phyloP scores from a whole-genome alignment of 1,284 basidiomycete genomes.

The Melanopsichium pennsylvanicum region DNA sequence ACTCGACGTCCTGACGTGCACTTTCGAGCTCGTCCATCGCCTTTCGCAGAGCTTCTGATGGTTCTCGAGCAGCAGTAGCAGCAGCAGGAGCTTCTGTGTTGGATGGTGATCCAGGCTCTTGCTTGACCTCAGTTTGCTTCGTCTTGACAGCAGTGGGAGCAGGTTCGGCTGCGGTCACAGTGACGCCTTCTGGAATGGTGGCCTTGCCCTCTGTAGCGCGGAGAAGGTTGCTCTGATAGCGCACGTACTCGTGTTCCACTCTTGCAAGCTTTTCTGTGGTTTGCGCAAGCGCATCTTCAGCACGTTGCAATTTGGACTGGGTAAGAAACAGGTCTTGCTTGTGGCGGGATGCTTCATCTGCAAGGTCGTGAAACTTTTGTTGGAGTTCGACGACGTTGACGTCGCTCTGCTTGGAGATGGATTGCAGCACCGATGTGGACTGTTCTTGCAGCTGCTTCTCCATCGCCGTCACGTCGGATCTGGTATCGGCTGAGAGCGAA shows the following conservation, averaged over 20 bases:
- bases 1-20: conserved; percentile 34
- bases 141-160: conserved; percentile 1
- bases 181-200: conserved; percentile 21
- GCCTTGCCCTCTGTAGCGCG: conserved; percentile 44
- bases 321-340: conserved; percentile 48
- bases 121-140: conserved; percentile 2
- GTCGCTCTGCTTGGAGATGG: conserved; percentile 41
- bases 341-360: conserved; percentile 35
- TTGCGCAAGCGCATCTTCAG: conserved; percentile 31
- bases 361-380: conserved; percentile 41
- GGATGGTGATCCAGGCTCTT: conserved; percentile 2
- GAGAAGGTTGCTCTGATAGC: conserved; percentile 46
- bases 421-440: conserved; percentile 24
- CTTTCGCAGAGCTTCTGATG: conserved; percentile 31
- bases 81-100: background rate
- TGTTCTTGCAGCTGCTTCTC: conserved; percentile 36
- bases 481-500: conserved; percentile 8
- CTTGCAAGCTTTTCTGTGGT: conserved; percentile 31
- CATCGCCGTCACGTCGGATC: conserved; percentile 14
- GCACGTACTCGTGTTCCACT: conserved; percentile 44
- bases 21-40: conserved; percentile 25
- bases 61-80: no score
- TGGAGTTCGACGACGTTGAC: conserved; percentile 33
- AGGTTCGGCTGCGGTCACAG: conserved; percentile 8
- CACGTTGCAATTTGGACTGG: conserved; percentile 42